A percentile compares a stretch with the other conserved stretches of the same genome.
These are phyloP conservation scores for Pythium brassicae DNA, from an alignment of 352 stramenopile genomes.

Conservation along the genomic window DNA sequence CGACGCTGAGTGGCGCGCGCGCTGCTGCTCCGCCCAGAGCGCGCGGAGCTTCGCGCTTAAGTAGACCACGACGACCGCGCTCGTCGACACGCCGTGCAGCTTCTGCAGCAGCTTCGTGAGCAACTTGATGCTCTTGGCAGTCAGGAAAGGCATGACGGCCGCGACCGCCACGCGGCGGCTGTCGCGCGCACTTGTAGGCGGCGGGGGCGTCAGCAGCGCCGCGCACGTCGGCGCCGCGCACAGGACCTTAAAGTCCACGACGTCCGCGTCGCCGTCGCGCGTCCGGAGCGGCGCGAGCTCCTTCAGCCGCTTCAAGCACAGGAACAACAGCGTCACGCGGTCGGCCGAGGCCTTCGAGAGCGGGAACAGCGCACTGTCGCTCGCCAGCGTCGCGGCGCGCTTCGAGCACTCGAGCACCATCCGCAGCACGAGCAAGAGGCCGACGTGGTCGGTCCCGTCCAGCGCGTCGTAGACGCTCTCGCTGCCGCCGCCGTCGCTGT, in stretches of 20 bases:
- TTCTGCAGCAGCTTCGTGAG: constrained; percentile 75
- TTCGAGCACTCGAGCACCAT: constrained; percentile 81
- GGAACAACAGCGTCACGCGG: constrained; percentile 63
- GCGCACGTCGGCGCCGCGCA: constrained; percentile 27
- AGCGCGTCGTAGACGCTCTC: constrained; percentile 52
- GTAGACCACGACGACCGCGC: constrained; percentile 65
- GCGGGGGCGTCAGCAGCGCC: constrained; percentile 20
- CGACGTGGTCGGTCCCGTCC: constrained; percentile 63
- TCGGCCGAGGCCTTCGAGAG: constrained; percentile 47
- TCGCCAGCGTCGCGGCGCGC: constrained; percentile 16
- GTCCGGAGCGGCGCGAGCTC: constrained; percentile 21
- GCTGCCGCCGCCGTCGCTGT: constrained; percentile 5
- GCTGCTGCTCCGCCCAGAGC: constrained; percentile 49
- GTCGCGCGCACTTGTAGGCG: background rate
- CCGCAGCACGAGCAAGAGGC: constrained; percentile 55
- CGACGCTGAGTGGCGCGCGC: background rate
- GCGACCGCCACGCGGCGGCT: constrained; percentile 30
- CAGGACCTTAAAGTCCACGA: constrained; percentile 56
- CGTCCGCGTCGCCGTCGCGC: background rate
- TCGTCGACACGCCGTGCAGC: constrained; percentile 50
- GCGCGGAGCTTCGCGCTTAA: constrained; percentile 37
- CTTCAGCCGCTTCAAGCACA: constrained; percentile 77
- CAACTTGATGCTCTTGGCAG: constrained; percentile 55
- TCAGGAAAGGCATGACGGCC: constrained; percentile 49
- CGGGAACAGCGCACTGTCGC: constrained; percentile 33